Base-by-base conservation (phyloP, 352 stramenopile species). In the Globisporangium alternatum region DNA sequence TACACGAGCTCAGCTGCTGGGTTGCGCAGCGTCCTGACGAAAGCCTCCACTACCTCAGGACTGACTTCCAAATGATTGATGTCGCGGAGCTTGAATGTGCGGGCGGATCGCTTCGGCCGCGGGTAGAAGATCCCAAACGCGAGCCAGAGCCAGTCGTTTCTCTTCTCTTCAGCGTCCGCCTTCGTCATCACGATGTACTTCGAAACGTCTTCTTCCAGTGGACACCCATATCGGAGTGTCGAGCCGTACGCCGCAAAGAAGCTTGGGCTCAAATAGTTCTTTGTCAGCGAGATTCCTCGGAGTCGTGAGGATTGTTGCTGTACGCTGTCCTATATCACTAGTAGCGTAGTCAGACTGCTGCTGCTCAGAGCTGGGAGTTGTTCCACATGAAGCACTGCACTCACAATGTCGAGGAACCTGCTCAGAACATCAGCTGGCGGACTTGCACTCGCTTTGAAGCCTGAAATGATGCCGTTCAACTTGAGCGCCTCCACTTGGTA, bases 71-170 rank as follows among this genome's bases (percentile, higher is more conserved):
- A 12, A n/a, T 22, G 10, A 1, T 37, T 37, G 1, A 51, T 49
- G 33, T 37, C 49, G 59, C 48, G 60, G 17, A 71, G 45, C 7
- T 58, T 60, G 33, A 49, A 52, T 3, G 25, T 39, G 0, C 25
- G 0, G 0, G 54, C 65, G 28, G 64, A 71, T 19, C 65, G 54
- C 47, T 58, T 64, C 1, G 65, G 65, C 1, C 65, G 39, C 15
- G 65, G 65, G 47, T 67, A 71, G 37, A 71, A 67, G 3, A 71
- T 48, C 6, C 45, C 65, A 35, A 71, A 67, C 30, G 54, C 65
- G 15, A 67, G 28, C 60, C 60, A 71, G 44, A 39, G 48, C 65
- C 60, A 71, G 47, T 31, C 52, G n/a, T 58, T 41, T 0, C n/a
- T 9, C 21, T 31, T n/a, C 8, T 17, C 21, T 5, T n/a, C 1